These are phyloP conservation scores for Alternaria longipes DNA, from an alignment of 2,329 filamentous ascomycete genomes.

Conservation along the genomic window DNA sequence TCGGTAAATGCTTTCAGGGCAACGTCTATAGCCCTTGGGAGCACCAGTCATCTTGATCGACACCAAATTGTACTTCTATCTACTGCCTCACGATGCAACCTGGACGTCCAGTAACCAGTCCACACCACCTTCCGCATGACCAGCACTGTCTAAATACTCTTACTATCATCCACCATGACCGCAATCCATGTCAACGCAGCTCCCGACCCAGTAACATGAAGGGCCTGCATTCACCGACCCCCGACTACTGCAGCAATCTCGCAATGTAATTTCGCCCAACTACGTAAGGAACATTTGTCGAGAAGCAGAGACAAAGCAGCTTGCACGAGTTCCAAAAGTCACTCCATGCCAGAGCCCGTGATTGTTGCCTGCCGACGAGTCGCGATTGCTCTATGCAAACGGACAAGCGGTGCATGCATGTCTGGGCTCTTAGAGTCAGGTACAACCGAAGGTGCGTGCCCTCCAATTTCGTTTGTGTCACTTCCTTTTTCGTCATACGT, in stretches of 20 bases:
- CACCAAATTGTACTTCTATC: constrained; percentile 57
- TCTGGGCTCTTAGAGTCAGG: constrained; percentile 21
- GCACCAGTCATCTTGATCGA: constrained; percentile 51
- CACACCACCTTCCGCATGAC: constrained; percentile 47
- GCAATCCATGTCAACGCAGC: constrained; percentile 41
- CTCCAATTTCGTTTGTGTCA: constrained; percentile 30
- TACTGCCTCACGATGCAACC: constrained; percentile 49
- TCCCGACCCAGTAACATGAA: constrained; percentile 33
- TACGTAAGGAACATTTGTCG: constrained; percentile 18
- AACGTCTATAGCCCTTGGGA: constrained; percentile 45
- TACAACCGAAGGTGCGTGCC: constrained; percentile 40
- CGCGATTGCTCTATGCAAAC: constrained; percentile 21
- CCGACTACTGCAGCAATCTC: constrained; percentile 32
- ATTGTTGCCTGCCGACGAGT: constrained; percentile 20
- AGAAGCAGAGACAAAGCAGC: constrained; percentile 1
- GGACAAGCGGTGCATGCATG: constrained; percentile 12
- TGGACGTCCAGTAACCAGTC: constrained; percentile 50
- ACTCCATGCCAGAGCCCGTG: constrained; percentile 26
- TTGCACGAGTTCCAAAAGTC: not conserved
- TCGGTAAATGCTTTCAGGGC: constrained; percentile 51
- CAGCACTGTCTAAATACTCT: constrained; percentile 48
- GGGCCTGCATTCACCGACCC: constrained; percentile 36
- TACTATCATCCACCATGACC: constrained; percentile 45
- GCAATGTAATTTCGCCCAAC: constrained; percentile 32
- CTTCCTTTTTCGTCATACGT: constrained; percentile 24